Evolutionary conservation across 352 stramenopile genomes (phyloP).

Genomic region (Phytopythium oedochilum): DNA sequence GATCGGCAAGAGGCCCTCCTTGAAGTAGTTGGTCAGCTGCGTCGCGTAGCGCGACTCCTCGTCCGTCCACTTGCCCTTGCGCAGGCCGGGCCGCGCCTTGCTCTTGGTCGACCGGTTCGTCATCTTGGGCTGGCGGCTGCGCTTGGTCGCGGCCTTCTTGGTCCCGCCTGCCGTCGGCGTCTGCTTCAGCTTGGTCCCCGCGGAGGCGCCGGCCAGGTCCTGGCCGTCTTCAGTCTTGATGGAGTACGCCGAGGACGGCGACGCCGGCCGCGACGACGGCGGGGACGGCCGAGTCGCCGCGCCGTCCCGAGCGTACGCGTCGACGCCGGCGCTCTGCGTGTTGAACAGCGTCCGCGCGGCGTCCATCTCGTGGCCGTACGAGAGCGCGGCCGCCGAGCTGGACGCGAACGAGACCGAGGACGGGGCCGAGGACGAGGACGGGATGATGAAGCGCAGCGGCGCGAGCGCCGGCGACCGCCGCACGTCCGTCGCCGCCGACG

Average conservation of each 20-base stretch:
- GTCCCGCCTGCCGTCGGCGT: constrained; percentile 3
- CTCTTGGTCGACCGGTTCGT: constrained; percentile 72
- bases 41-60: constrained; percentile 74
- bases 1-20: constrained; percentile 74
- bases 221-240: not conserved
- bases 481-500: constrained; percentile 1
- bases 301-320: not conserved
- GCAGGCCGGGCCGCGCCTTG: constrained; percentile 79
- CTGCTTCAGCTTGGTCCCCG: not conserved
- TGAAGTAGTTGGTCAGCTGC: constrained; percentile 82
- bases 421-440: constrained; percentile 25
- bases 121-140: constrained; percentile 48
- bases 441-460: constrained; percentile 77
- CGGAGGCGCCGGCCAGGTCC: not conserved
- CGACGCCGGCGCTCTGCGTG: constrained; percentile 11
- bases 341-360: constrained; percentile 4
- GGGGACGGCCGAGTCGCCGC: not conserved
- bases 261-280: constrained; percentile 1
- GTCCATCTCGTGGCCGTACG: constrained; percentile 7
- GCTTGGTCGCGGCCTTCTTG: constrained; percentile 54
- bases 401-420: not conserved
- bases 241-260: not conserved
- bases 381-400: constrained; percentile 1
- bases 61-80: constrained; percentile 86
- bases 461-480: constrained; percentile 44